Base-by-base conservation (phyloP, 2,329 filamentous ascomycete genomes). In the Arthrobotrys iridis region DNA sequence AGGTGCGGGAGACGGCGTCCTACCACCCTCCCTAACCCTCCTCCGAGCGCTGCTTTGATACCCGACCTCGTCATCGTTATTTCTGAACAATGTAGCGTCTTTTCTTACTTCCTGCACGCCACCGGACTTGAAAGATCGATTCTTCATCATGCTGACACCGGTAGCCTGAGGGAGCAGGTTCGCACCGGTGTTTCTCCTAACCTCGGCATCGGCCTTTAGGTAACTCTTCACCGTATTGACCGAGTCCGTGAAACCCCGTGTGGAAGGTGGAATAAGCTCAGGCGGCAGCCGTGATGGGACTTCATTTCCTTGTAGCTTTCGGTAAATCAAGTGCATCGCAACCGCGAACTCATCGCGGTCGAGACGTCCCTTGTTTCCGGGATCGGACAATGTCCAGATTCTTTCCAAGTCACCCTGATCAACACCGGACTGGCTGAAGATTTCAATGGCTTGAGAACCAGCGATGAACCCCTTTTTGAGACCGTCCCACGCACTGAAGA, bases 301-400 rank as follows among this genome's bases (percentile, higher is more conserved):
- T 0, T 94, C 93, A 80, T 98, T 98, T 35, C 94, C 94, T 80
- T 99, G 98, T 62, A 99, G 87, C 81, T 96, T 97, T 79, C 95
- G 88, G 84, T 99, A 99, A 80, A 99, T 99, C 83, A 99, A 85
- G 86, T 99, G 95, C 95, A 99, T 99, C 7, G 93, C 93, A 60
- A 99, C 94, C 6, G 95, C 93, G 81, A 99, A 99, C 81, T 99
- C 95, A 81, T 99, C 95, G 80, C 98, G 88, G 80, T 99, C 93
- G 28, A 99, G 87, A 66, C 93, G 91, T 15, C 95, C 95, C 82
- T 95, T 95, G 82, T 99, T 97, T 77, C 93, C 91, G 30, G 93
- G 91, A 81, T 99, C 95, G 2, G 94, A 91, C 71, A 99, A 85
- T 7, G 95, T 98, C 95, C 95, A 99, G 58, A 98, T 90, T 30